Base-by-base conservation (phyloP, 305 asterid genomes). In the Fraxinus xanthoxyloides region DNA sequence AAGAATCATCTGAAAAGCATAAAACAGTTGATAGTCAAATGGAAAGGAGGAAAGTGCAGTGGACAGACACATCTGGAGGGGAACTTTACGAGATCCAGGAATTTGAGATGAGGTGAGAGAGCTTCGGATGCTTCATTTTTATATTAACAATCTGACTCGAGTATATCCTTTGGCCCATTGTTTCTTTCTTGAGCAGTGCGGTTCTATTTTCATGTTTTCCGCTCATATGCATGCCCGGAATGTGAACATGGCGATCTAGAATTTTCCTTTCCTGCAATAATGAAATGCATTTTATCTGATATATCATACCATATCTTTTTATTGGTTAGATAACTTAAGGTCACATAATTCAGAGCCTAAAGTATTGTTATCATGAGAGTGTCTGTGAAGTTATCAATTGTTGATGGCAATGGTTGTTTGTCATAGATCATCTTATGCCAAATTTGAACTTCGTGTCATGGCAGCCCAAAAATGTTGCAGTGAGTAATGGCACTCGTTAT, bases 51-150 rank as follows among this genome's bases (percentile, higher is more conserved):
- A 92, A 89, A 87, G 97, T 94, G 81, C 97, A 89, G 85, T 94
- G 98, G 98, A 89, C 90, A 2, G 98, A 94, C 90, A 85, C 89
- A 61, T 79, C 80, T 0, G 97, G 98, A 51, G 96, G 96, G 48
- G 97, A 92, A 81, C 97, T 94, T 82, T 86, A 82, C 77, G 92
- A 93, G 90, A 88, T 94, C 77, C 95, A 91, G 79, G 97, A 93
- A 87, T 93, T 93, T 83, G 97, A 93, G 89, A 91, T 87, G 88
- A 94, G 98, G 98, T 95, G 92, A 51, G 85, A 5, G 35, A 30
- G 72, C 83, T 82, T 81, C 67, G 28, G 32, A 26, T 78, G 40
- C 77, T 17, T 80, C 46, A 72, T 76, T 70, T 28, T 30, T 43
- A 34, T 21, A 32, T 5, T 40, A 74, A 51, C 26, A n/a, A 54